phyloP scores from a whole-genome alignment of 2,329 filamentous ascomycete species.

The Cercospora sesami region DNA sequence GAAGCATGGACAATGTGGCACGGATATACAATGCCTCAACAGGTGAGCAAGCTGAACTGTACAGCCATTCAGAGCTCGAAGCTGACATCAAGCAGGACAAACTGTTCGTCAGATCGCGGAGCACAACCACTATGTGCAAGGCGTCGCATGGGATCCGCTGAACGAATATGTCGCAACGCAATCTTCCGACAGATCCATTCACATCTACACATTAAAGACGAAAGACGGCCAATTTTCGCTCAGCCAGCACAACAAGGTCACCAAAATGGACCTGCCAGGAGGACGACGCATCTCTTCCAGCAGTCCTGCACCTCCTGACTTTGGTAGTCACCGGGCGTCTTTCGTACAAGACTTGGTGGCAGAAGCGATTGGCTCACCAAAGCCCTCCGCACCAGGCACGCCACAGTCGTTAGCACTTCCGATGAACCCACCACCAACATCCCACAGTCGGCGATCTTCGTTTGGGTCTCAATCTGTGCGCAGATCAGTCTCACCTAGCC shows the following conservation, averaged over 20 bases:
- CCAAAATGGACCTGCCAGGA: conserved; percentile 90
- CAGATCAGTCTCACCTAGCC: conserved; percentile 87
- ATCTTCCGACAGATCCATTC: conserved; percentile 94
- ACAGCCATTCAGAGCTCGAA: not conserved
- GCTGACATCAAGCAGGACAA: conserved; percentile 48
- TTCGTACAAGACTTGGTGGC: conserved; percentile 58
- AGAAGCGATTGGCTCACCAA: conserved; percentile 72
- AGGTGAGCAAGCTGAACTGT: conserved; percentile 55
- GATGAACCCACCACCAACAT: conserved; percentile 94
- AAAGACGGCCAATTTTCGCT: conserved; percentile 95
- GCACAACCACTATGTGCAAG: conserved; percentile 97
- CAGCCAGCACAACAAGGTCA: conserved; percentile 73
- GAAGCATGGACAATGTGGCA: conserved; percentile 98
- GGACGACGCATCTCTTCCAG: conserved; percentile 84
- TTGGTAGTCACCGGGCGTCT: conserved; percentile 58
- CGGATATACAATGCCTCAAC: conserved; percentile 94
- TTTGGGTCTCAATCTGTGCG: conserved; percentile 71
- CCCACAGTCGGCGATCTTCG: conserved; percentile 90
- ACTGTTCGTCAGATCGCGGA: conserved; percentile 92
- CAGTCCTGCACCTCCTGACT: conserved; percentile 87
- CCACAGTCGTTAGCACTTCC: conserved; percentile 85
- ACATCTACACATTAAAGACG: conserved; percentile 93
- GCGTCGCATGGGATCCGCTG: conserved; percentile 95
- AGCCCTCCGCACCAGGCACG: conserved; percentile 87
- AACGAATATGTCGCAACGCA: conserved; percentile 99